phyloP scores from a whole-genome alignment of 1,139 yeast genomes.

The Suhomyces coccinellae region DNA sequence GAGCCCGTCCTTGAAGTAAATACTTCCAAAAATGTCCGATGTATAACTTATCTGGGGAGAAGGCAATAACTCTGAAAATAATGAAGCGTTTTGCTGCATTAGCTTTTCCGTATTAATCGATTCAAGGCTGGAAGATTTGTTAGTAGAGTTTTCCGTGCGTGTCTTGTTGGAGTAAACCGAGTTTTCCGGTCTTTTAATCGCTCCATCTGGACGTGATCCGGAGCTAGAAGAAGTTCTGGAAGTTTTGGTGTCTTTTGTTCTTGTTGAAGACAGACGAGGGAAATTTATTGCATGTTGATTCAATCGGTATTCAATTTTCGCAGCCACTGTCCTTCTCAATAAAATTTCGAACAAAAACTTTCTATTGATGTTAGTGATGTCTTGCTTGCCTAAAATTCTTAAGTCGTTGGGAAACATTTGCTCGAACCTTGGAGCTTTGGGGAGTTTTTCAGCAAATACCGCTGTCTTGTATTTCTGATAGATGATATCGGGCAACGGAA shows the following conservation, averaged over 20 bases:
- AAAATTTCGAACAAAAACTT: constrained; percentile 39
- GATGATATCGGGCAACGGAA: constrained; percentile 14
- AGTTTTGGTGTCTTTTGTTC: constrained; percentile 12
- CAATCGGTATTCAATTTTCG: constrained; percentile 42
- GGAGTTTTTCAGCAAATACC: constrained; percentile 27
- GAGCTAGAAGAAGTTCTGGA: constrained; percentile 7
- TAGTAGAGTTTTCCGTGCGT: background rate
- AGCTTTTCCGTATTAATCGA: constrained; percentile 35
- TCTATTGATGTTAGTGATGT: constrained; percentile 32
- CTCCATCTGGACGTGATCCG: background rate
- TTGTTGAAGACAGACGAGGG: constrained; percentile 9
- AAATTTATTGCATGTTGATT: constrained; percentile 16
- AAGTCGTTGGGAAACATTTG: constrained; percentile 34
- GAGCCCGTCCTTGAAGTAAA: constrained; percentile 10
- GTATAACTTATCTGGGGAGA: constrained; percentile 43
- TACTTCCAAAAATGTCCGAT: constrained; percentile 31
- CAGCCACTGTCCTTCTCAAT: constrained; percentile 45
- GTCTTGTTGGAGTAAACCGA: background rate
- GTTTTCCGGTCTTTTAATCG: background rate
- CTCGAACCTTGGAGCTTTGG: constrained; percentile 29
- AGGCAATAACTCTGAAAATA: constrained; percentile 36
- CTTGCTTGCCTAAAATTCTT: constrained; percentile 23
- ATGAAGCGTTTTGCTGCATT: constrained; percentile 34
- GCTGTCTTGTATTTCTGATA: constrained; percentile 28
- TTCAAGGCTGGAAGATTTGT: constrained; percentile 19